Conservation (phyloP, 306 rosid species). For the Myrica gale region DNA sequence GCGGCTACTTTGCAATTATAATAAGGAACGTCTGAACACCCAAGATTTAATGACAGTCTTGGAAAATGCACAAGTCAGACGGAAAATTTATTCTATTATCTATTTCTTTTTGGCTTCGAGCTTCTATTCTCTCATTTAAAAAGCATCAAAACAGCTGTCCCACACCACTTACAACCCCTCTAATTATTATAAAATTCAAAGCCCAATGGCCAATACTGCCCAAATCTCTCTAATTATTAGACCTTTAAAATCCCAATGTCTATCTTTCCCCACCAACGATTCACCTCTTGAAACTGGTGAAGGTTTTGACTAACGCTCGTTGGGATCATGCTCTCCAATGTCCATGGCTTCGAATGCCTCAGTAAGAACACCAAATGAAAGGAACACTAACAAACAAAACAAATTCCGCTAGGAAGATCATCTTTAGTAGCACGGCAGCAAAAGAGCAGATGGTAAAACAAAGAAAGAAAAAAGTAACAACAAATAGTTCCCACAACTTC, state of each 20-base stretch:
- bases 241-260: conserved; percentile 63
- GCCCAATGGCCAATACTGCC: conserved; percentile 47
- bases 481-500: not conserved
- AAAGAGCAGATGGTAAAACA: not conserved
- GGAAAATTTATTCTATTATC: conserved; percentile 44
- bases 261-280: conserved; percentile 26
- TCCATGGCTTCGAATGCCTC: not conserved
- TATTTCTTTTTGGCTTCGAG: not conserved
- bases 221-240: conserved; percentile 31
- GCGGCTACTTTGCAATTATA: conserved; percentile 24
- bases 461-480: not conserved
- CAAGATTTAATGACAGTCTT: conserved; percentile 32
- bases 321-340: not conserved
- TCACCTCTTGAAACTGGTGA: conserved; percentile 20
- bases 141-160: conserved; percentile 29
- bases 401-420: not conserved
- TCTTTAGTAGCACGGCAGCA: not conserved
- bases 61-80: conserved; percentile 48
- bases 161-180: conserved; percentile 27
- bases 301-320: conserved; percentile 31
- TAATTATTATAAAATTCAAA: conserved; percentile 46
- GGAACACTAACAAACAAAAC: not conserved
- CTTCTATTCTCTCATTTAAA: not conserved
- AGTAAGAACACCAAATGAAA: not conserved
- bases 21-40: conserved; percentile 25